A percentile compares a stretch with the other conserved stretches of the same genome.
phyloP scores from a whole-genome alignment of 768 basidiomycete species.

The Lanmaoa pseudosensibilis region DNA sequence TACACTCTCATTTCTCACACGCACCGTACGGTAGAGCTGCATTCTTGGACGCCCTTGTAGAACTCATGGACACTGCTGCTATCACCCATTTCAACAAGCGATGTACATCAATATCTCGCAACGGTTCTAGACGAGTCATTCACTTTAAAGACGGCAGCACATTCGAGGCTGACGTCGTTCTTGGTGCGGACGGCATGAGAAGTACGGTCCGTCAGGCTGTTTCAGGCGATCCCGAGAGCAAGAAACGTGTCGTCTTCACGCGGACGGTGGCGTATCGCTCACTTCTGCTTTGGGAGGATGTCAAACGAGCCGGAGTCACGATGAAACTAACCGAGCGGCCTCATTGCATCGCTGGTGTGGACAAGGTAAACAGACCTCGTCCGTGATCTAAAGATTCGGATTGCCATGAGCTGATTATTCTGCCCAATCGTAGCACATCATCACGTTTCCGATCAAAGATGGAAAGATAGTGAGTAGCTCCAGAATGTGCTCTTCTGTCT shows the following conservation, averaged over 20 bases:
- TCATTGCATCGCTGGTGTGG: conserved; percentile 43
- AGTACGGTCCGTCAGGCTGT: conserved; percentile 42
- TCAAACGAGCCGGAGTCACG: conserved; percentile 45
- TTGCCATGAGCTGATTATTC: neutral
- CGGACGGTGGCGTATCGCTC: conserved; percentile 51
- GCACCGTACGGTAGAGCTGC: conserved; percentile 39
- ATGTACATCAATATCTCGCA: conserved; percentile 37
- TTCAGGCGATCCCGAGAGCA: conserved; percentile 22
- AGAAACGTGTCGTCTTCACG: conserved; percentile 41
- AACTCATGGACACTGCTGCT: conserved; percentile 40
- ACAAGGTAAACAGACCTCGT: conserved; percentile 38
- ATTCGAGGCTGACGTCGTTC: conserved; percentile 46
- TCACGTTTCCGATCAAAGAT: conserved; percentile 49
- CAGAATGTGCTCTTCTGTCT: neutral
- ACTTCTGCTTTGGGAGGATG: conserved; percentile 40
- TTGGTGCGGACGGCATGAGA: conserved; percentile 42
- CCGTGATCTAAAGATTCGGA: neutral
- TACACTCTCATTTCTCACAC: neutral
- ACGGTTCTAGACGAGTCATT: conserved; percentile 32
- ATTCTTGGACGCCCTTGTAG: conserved; percentile 49
- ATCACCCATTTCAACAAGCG: conserved; percentile 52
- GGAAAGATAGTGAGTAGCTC: conserved; percentile 38
- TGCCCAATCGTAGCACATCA: conserved; percentile 44
- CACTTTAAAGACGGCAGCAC: conserved; percentile 51
- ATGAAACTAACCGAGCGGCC: conserved; percentile 38